Base-by-base conservation (phyloP, 1,139 yeast species). In the Hanseniaspora sp. region DNA sequence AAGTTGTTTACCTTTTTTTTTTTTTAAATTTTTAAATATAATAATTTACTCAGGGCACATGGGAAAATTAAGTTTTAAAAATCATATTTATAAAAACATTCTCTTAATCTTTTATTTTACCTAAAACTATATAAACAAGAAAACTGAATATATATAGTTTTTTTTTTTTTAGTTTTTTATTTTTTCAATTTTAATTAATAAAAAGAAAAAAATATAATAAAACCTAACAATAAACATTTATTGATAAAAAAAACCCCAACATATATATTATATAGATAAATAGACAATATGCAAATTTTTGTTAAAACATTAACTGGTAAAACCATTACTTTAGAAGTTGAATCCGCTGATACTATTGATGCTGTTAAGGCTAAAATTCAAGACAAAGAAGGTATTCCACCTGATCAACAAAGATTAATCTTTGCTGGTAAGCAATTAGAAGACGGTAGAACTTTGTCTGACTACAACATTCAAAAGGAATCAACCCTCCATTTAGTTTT, bases 341-440 rank as follows among this genome's bases (percentile, higher is more conserved):
- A 81, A 64, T 81, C 86, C 13, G 80, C 86, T 3, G 86, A 81
- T 71, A 80, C 86, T 54, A 81, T 81, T 58, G 86, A 81, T 67
- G 80, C 81, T 63, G 96, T 92, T 80, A 90, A 92, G 82, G 80
- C 95, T 74, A 88, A 90, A 84, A 90, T 92, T 74, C 96, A 87
- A 78, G 96, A 87, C 81, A 87, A 87, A 79, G 96, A 88, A 75
- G 96, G 96, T 69, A 88, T 90, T 67, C 96, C 96, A 73, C 95
- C 96, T 64, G 97, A 88, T 75, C 96, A 88, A 76, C 96, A 90
- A 78, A 85, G 96, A 78, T 80, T 90, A 72, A 87, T 90, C 80
- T 90, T 90, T 73, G 97, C 96, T 70, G 97, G 97, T 82, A 90
- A 88, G 80, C 96, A 88, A 77, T 71, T 79, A 62, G 83, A 79